Base-by-base conservation (phyloP, 2,329 filamentous ascomycete species). In the Eurotiales sp. region DNA sequence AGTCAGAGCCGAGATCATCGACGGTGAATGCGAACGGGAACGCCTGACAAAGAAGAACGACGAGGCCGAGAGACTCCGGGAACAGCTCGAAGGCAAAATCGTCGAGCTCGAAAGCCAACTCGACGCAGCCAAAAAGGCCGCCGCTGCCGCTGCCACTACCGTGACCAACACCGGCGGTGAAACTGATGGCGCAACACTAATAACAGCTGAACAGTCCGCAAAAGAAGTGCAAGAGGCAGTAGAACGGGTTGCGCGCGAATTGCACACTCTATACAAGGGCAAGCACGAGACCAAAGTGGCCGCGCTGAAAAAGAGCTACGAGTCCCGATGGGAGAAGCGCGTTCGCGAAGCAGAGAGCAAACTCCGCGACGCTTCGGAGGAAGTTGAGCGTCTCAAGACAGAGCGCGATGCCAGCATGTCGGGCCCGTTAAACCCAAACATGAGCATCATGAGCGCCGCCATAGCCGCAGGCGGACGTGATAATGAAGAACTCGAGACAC, bases 281-380 rank as follows among this genome's bases (percentile, higher is more conserved):
- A 99, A 99, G 74, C 93, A 99, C 68, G 92, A 97, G 74, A 89
- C 86, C 56, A 99, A 99, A 75, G 92, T 97, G 40, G 82, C 88
- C 1, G 92, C 91, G 3, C 78, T 99, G 58, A 97, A 85, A 66
- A 83, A 84, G 61, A 82, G 79, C 63, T 85, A 97, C 72, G 90
- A 96, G 68, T 81, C 82, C 42, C 85, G 92, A 50, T 93, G 90
- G 82, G 90, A 95, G 71, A 95, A 95, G 77, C 88, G 87, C 64
- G 82, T 92, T 51, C 82, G 82, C 49, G 88, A 92, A 61, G 81
- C 96, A 2, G 88, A 95, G 69, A 67, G 69, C 15, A 84, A 83
- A 55, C 77, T 95, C 39, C 83, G 84, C 41, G 81, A 86, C 39
- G 78, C 92, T 10, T 73, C 74, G 46, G 80, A 82, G 46, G 88